Base-by-base conservation (phyloP, 106 monocot species). In the Dioscorea alata region DNA sequence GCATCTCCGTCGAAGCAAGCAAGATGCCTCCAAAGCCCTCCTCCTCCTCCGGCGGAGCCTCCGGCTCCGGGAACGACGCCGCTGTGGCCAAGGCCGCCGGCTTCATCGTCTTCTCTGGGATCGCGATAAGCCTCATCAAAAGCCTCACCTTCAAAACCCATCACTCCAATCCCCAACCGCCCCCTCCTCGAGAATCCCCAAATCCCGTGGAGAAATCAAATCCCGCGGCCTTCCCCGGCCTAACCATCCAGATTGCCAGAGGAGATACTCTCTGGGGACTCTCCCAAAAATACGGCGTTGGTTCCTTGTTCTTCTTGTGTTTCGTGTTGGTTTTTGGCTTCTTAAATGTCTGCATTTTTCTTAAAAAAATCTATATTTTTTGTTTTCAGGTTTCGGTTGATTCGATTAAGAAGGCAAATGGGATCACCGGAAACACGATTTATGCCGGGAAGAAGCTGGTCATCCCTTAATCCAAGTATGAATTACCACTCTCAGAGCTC, bases 391-490 rank as follows among this genome's bases (percentile, higher is more conserved):
- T 80, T 1, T 64, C 79, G 24, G 63, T 80, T 28, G 49, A 61
- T 31, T 54, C 74, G 13, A 69, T 80, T 53, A 80, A 70, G 69
- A 63, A 64, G 65, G 79, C 74, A 9, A 80, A 80, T 59, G 74
- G 74, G 69, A 61, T 80, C 23, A 50, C 23, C 0, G 79, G 79
- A 8, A 69, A 80, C 58, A 80, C 63, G 14, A 80, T 80, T 33
- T 80, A 80, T n/a, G 74, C 69, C 16, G 79, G 79, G 59, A 80
- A 61, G 79, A 80, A 74, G 74, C 79, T 80, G 17, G 16, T 80
- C 32, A 74, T 74, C 0, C 79, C 79, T 23, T 80, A 24, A 65
- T 42, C 42, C 42, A 6, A 42, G 42, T 42, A 42, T 42, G 42
- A 42, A 42, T 42, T 10, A 42, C 6, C 42, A 42, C 42, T 42